Base-by-base conservation (phyloP, 345 rosid species). In the Eucalyptus erythrocorys region DNA sequence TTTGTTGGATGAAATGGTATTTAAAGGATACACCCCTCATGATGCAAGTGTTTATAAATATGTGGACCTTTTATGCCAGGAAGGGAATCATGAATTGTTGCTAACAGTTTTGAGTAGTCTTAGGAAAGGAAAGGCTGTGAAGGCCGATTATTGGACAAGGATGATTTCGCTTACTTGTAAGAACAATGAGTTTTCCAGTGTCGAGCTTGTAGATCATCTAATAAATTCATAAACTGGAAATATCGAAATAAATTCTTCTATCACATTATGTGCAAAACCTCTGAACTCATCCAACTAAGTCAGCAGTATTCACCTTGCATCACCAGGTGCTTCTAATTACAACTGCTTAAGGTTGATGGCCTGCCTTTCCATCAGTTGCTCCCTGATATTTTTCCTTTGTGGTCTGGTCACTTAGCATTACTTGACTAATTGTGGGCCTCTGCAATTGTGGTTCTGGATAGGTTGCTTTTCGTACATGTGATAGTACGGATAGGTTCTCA, bases 1-100 rank as follows among this genome's bases (percentile, higher is more conserved):
- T 64, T 45, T 95, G 89, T 92, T 97, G 92, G 97, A 96, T 81
- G 99, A 96, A 93, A 96, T 97, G 99, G 76, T 94, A 76, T 95
- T 95, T 88, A 96, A 96, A 92, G 98, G 96, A 10, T 95, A 92
- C 89, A 85, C 85, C 47, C 99, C 99, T 89, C 94, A 87, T 88
- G 66, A 87, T 43, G 91, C 89, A 61, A 91, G 92, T 59, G 53
- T 93, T 84, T 47, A 53, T 64, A 89, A 88, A 50, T 93, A 92
- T 89, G 90, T 97, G 55, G 90, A 91, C 24, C 89, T 87, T 76
- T 92, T 96, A 86, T 92, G 92, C 88, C 87, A 91, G 90, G 89
- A 86, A 89, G 94, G 90, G 87, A 89, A 93, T 87, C 37, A 86
- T 87, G 90, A 93, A 48, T 89, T 91, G 88, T 89, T 95, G 45